phyloP scores from a whole-genome alignment of 257 asterid genomes.

The Salvia rosmarinus region DNA sequence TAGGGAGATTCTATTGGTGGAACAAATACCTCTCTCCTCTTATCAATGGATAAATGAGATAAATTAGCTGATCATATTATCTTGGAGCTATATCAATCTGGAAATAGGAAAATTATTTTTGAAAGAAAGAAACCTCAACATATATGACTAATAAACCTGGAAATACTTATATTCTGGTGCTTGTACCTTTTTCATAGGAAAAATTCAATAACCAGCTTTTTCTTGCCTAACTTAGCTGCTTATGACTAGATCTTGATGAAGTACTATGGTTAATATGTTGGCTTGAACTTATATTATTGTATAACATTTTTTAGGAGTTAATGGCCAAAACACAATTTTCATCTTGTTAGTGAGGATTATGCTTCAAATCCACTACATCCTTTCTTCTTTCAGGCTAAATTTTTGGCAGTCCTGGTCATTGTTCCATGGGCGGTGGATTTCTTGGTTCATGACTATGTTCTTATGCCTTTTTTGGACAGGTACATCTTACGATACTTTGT shows the following conservation, averaged over 20 bases:
- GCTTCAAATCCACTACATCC: slow-evolving; percentile 23
- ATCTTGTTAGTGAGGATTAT: too few species aligned
- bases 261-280: not conserved
- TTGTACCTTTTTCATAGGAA: not conserved
- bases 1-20: slow-evolving; percentile 2
- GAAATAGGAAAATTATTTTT: too few species aligned
- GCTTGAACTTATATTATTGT: not conserved
- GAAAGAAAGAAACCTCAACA: not conserved
- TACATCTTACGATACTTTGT: slow-evolving; percentile 36
- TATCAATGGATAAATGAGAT: not conserved
- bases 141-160: not conserved
- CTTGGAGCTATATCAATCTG: too few species aligned
- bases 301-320: slow-evolving; percentile 24
- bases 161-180: slow-evolving; percentile 13
- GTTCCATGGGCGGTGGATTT: slow-evolving; percentile 86
- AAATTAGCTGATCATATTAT: slow-evolving; percentile 9
- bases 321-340: too few species aligned
- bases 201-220: not conserved
- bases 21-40: not conserved
- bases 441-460: slow-evolving; percentile 87
- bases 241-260: not conserved
- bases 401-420: slow-evolving; percentile 79
- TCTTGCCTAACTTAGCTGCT: slow-evolving; percentile 3
- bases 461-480: slow-evolving; percentile 99
- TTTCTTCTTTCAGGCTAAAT: slow-evolving; percentile 76